Percentiles rank a stretch among this genome's conserved stretches.
These are phyloP conservation scores for Gynochthodes officinalis DNA, from an alignment of 257 asterid species.

Conservation along the genomic window DNA sequence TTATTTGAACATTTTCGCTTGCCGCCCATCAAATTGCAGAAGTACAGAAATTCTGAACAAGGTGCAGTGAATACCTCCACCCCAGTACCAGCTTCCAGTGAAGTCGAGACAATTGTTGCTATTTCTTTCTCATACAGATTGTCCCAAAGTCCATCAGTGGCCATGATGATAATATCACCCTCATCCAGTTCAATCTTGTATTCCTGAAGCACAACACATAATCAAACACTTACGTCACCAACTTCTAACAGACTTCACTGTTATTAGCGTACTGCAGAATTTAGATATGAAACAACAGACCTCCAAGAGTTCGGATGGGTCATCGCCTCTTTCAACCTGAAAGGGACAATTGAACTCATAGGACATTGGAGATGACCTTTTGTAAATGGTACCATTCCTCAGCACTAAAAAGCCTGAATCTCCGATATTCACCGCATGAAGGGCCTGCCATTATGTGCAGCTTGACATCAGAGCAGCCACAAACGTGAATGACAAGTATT, in stretches of 20 bases:
- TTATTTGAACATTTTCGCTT: too few relatives aligned
- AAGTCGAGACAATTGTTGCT: conserved; percentile 42
- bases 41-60: neutral
- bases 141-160: conserved; percentile 82
- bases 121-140: conserved; percentile 76
- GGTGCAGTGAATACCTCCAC: conserved; percentile 42
- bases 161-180: conserved; percentile 58
- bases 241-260: neutral
- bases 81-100: conserved; percentile 41
- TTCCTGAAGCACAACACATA: conserved; percentile 33
- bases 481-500: neutral
- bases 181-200: conserved; percentile 64
- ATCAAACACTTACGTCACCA: neutral
- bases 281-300: conserved; percentile 31
- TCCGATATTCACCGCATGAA: conserved; percentile 76
- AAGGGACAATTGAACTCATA: conserved; percentile 66
- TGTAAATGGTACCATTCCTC: conserved; percentile 54
- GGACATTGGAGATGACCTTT: conserved; percentile 64
- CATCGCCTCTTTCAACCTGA: conserved; percentile 51
- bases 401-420: conserved; percentile 74
- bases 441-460: conserved; percentile 41
- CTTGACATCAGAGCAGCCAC: neutral
- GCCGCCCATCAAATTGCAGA: too few relatives aligned
- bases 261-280: neutral
- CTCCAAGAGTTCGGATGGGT: conserved; percentile 63